Conservation (phyloP, 192 early-diverging fungal genomes). For the Hyaloraphidium curvatum region DNA sequence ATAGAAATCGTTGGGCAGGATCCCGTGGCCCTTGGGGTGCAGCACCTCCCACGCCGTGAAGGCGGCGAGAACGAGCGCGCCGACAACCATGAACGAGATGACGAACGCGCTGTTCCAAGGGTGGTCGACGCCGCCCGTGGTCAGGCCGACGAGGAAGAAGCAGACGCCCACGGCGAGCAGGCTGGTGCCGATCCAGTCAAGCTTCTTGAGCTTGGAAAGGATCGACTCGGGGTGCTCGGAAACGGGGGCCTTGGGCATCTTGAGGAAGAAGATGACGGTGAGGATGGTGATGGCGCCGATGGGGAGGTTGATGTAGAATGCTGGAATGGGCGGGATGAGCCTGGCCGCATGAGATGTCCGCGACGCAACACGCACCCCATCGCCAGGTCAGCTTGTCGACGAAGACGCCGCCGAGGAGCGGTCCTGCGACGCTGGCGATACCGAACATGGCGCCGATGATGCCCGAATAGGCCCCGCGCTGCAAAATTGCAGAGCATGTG, state of each 20-base stretch:
- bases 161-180: constrained; percentile 24
- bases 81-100: constrained; percentile 14
- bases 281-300: constrained; percentile 47
- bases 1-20: too few species aligned
- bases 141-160: constrained; percentile 31
- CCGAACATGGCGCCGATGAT: constrained; percentile 63
- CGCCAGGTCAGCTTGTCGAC: constrained; percentile 45
- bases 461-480: constrained; percentile 65
- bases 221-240: too few species aligned
- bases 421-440: constrained; percentile 56
- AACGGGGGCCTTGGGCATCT: constrained; percentile 12
- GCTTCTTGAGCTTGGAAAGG: constrained; percentile 33
- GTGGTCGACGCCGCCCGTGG: constrained; percentile 34
- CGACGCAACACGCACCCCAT: constrained; percentile 21
- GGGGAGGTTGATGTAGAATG: constrained; percentile 76
- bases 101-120: background rate
- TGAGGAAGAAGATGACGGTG: constrained; percentile 34
- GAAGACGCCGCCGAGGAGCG: constrained; percentile 70
- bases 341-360: background rate
- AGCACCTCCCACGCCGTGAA: too few species aligned
- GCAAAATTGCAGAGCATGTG: background rate
- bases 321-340: constrained; percentile 15
- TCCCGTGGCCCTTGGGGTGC: too few species aligned
- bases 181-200: constrained; percentile 44
- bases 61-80: constrained; percentile 17